Conservation (phyloP, 202 grass and related monocot genomes). For the Musa balbisiana region DNA sequence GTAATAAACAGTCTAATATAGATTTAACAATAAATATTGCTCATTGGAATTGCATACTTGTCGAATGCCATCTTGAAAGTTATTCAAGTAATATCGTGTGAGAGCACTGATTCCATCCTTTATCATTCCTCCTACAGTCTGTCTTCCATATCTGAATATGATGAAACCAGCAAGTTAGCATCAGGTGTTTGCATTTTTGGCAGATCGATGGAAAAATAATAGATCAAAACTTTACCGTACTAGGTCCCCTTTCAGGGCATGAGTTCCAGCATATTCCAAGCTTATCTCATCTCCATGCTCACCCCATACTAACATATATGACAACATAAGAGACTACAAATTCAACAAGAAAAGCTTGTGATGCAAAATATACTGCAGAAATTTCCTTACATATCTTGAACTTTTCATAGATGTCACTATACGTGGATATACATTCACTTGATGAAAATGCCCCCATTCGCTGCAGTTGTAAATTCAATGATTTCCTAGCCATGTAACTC, state of each 20-base stretch:
- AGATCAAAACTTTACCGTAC: constrained; percentile 54
- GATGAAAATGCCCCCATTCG: constrained; percentile 58
- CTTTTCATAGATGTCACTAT: constrained; percentile 38
- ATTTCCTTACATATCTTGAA: constrained; percentile 24
- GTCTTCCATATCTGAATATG: constrained; percentile 68
- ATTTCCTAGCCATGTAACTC: constrained; percentile 89
- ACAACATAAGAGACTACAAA: neutral
- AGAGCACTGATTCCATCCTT: constrained; percentile 92
- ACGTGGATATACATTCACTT: constrained; percentile 63
- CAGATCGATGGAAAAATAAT: constrained; percentile 11
- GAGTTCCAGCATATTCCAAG: constrained; percentile 91
- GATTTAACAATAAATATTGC: neutral
- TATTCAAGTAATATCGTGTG: constrained; percentile 98
- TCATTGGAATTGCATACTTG: constrained; percentile 39
- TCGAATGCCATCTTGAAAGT: constrained; percentile 89
- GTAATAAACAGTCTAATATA: neutral
- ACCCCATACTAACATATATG: constrained; percentile 64
- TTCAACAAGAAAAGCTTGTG: neutral
- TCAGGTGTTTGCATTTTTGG: constrained; percentile 14
- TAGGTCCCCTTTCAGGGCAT: constrained; percentile 88
- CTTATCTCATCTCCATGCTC: constrained; percentile 96
- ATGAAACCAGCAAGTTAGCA: constrained; percentile 22
- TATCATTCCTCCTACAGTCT: constrained; percentile 85
- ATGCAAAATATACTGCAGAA: constrained; percentile 20
- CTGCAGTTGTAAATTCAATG: constrained; percentile 68